Base-by-base conservation (phyloP, 768 basidiomycete genomes). In the Suillus sp. region DNA sequence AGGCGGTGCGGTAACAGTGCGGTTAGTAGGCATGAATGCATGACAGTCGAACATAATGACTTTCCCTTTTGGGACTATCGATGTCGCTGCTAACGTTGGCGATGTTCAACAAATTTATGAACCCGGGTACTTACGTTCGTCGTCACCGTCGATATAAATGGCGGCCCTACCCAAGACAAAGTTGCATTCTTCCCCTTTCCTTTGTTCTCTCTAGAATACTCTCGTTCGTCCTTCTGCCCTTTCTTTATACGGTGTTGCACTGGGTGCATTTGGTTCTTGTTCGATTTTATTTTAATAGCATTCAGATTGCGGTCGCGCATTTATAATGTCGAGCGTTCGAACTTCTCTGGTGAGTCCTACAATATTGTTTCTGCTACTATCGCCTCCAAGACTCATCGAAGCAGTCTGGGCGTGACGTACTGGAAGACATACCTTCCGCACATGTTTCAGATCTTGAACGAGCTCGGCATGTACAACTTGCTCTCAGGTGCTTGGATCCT, bases 211-310 rank as follows among this genome's bases (percentile, higher is more conserved):
- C 51, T 10, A 53, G 18, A 53, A 32, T 30, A 53, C 30, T 7
- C 30, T 53, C 51, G 6, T 53, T 53, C 51, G 32, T 53, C 20
- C 20, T n/a, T n/a, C 13, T n/a, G 20, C 11, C 51, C 5, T 53
- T 34, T 32, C n/a, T 51, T 53, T 34, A 13, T 20, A n/a, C 51
- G 30, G 32, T 32, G 11, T n/a, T 53, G 51, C 51, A n/a, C 34
- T 53, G 51, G 32, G 32, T 53, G 51, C 51, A 53, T 8, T 53
- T n/a, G 16, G 27, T 16, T 32, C 51, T 53, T 53, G 27, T 51
- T 30, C 50, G 18, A 18, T 32, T 47, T n/a, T 34, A 34, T 30
- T 51, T 18, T 10, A 51, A 30, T 32, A 50, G 8, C 16, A 27
- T 50, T 50, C 30, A 34, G 11, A 5, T 30, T 53, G 32, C 11